Conservation (phyloP, 768 basidiomycete genomes). For the Lanmaoa pseudosensibilis region DNA sequence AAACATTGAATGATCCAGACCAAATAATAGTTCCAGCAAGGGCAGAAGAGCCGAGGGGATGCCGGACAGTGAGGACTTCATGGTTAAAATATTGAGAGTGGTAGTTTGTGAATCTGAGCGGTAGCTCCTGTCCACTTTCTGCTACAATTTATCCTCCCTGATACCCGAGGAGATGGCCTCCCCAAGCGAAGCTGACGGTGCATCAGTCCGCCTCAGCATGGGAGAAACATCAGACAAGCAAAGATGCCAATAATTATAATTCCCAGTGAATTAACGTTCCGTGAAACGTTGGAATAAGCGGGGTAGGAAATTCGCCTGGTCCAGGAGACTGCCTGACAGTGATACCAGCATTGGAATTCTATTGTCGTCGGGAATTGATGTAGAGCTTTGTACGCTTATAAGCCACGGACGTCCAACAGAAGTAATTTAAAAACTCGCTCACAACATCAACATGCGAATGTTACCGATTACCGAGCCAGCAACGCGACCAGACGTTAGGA, state of each 20-base stretch:
- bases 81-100: too few relatives aligned
- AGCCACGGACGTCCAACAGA: background rate
- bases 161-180: too few relatives aligned
- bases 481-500: background rate
- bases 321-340: background rate
- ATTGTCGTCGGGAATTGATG: background rate
- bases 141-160: too few relatives aligned
- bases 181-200: too few relatives aligned
- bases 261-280: too few relatives aligned
- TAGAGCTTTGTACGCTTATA: background rate
- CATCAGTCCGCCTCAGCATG: background rate
- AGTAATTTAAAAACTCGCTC: background rate
- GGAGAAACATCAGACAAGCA: background rate
- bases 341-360: conserved; percentile 8
- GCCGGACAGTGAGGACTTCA: too few relatives aligned
- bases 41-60: background rate
- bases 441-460: conserved; percentile 16
- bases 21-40: background rate
- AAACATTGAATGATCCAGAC: background rate
- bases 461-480: background rate
- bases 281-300: background rate
- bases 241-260: background rate
- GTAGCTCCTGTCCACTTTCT: background rate
- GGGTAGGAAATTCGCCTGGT: background rate
- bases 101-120: background rate